Percentiles rank a stretch among this genome's conserved stretches.
These are phyloP conservation scores for Termitomyces sp. DNA, from an alignment of 768 basidiomycete species.

Conservation along the genomic window DNA sequence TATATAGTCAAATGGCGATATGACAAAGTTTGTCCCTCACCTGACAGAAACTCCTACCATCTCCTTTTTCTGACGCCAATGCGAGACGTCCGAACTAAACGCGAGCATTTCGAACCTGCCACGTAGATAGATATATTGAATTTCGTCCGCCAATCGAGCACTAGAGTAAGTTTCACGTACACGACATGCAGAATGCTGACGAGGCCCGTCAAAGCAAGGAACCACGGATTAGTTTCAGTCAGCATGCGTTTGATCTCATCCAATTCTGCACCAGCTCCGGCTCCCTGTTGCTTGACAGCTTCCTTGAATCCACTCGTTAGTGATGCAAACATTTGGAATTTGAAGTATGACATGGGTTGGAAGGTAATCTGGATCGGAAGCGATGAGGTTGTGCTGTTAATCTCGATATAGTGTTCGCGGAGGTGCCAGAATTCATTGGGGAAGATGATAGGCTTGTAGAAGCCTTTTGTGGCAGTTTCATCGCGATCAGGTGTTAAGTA, in stretches of 20 bases:
- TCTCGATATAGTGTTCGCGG: slow-evolving; percentile 74
- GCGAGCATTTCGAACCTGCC: slow-evolving; percentile 90
- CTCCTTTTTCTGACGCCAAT: slow-evolving; percentile 94
- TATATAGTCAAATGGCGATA: neutral
- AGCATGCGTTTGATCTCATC: slow-evolving; percentile 97
- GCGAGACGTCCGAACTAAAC: slow-evolving; percentile 91
- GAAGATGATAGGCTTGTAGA: slow-evolving; percentile 86
- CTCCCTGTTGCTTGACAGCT: slow-evolving; percentile 73
- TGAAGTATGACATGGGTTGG: slow-evolving; percentile 81
- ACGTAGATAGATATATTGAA: slow-evolving; percentile 1
- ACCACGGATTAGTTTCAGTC: slow-evolving; percentile 83
- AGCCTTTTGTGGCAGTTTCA: slow-evolving; percentile 58
- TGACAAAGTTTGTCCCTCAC: slow-evolving; percentile 34
- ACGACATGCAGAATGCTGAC: slow-evolving; percentile 88
- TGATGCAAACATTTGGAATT: slow-evolving; percentile 83
- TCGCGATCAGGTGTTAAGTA: slow-evolving; percentile 60
- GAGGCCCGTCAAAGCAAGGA: slow-evolving; percentile 77
- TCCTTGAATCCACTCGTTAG: slow-evolving; percentile 88
- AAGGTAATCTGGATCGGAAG: slow-evolving; percentile 82
- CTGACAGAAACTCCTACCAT: slow-evolving; percentile 93
- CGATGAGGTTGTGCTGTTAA: slow-evolving; percentile 78
- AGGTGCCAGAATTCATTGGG: slow-evolving; percentile 96
- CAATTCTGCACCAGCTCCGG: slow-evolving; percentile 62
- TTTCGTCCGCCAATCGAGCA: slow-evolving; percentile 3
- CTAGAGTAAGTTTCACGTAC: slow-evolving; percentile 39